Percentiles rank a stretch among this genome's conserved stretches.
phyloP scores from a whole-genome alignment of 805 yeast species.

The Metschnikowia dekortorum region DNA sequence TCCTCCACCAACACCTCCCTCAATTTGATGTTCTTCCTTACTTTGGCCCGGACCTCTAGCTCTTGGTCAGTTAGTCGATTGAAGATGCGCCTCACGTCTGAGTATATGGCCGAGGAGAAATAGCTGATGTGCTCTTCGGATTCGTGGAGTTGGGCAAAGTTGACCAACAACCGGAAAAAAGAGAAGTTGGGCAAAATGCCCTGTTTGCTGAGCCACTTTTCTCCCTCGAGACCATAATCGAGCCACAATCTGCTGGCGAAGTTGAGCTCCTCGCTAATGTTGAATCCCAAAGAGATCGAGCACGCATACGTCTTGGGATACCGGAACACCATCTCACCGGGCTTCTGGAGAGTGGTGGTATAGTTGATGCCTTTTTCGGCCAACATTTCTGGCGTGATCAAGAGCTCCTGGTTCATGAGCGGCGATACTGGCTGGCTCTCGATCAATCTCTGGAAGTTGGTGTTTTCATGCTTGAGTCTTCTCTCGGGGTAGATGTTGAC shows the following conservation, averaged over 20 bases:
- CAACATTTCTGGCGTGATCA: constrained; percentile 49
- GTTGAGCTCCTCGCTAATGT: constrained; percentile 50
- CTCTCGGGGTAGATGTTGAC: constrained; percentile 22
- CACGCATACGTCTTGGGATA: constrained; percentile 54
- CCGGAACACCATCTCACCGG: constrained; percentile 58
- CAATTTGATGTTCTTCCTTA: constrained; percentile 25
- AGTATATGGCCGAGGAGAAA: constrained; percentile 34
- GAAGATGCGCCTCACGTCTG: constrained; percentile 30
- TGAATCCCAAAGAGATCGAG: constrained; percentile 50
- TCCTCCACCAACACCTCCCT: constrained; percentile 34
- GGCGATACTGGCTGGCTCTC: constrained; percentile 3
- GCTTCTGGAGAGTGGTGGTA: constrained; percentile 48
- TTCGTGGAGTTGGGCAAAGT: constrained; percentile 42
- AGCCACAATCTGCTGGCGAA: constrained; percentile 61
- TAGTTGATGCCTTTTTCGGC: constrained; percentile 45
- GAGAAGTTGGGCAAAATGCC: constrained; percentile 51
- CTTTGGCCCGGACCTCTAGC: constrained; percentile 33
- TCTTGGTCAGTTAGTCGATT: constrained; percentile 38
- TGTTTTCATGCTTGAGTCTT: constrained; percentile 28
- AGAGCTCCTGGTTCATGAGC: constrained; percentile 38
- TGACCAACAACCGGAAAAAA: constrained; percentile 43
- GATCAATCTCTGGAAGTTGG: constrained; percentile 17
- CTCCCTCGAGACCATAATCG: constrained; percentile 43
- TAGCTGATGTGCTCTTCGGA: constrained; percentile 25
- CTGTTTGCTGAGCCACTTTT: constrained; percentile 47